These are phyloP conservation scores for Chaetomiaceae sp. DNA, from an alignment of 2,329 filamentous ascomycete species.

Conservation along the genomic window DNA sequence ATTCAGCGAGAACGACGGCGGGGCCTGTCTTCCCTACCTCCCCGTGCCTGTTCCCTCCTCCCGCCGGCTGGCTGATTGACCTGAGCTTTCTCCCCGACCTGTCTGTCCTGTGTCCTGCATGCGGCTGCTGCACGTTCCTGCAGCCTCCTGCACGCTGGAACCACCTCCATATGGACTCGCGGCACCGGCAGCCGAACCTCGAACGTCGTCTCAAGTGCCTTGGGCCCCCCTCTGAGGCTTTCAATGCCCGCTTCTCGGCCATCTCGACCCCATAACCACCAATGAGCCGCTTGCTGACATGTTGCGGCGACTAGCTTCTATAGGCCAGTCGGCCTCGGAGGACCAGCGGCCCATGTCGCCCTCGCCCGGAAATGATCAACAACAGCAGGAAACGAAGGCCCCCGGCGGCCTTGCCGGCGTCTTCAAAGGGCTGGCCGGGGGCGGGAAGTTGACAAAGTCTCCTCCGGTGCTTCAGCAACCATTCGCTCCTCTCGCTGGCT, in stretches of 20 bases:
- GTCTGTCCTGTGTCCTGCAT: too few species aligned
- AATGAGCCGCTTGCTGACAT: slow-evolving; percentile 33
- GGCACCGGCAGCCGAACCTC: slow-evolving; percentile 14
- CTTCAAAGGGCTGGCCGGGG: slow-evolving; percentile 55
- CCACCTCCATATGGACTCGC: slow-evolving; percentile 10
- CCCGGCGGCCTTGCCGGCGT: slow-evolving; percentile 55
- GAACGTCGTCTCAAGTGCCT: slow-evolving; percentile 4
- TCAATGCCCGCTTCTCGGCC: not conserved
- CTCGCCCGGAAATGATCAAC: slow-evolving; percentile 50
- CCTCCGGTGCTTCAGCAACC: slow-evolving; percentile 39
- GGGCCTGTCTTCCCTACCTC: too few species aligned
- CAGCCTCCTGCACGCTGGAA: slow-evolving; percentile 18
- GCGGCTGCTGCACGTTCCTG: slow-evolving; percentile 26
- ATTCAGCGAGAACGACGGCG: not conserved
- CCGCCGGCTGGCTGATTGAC: slow-evolving; percentile 1
- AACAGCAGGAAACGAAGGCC: slow-evolving; percentile 49
- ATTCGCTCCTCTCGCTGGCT: slow-evolving; percentile 28
- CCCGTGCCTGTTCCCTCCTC: not conserved
- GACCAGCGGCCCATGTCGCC: slow-evolving; percentile 53
- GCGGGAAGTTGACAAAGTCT: slow-evolving; percentile 45
- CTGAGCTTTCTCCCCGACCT: slow-evolving; percentile 8
- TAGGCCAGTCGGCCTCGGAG: slow-evolving; percentile 37
- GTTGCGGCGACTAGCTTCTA: slow-evolving; percentile 38
- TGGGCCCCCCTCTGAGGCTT: not conserved
- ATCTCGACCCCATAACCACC: not conserved